These are phyloP conservation scores for Vigna trinervia DNA, from an alignment of 306 rosid species.

Conservation along the genomic window DNA sequence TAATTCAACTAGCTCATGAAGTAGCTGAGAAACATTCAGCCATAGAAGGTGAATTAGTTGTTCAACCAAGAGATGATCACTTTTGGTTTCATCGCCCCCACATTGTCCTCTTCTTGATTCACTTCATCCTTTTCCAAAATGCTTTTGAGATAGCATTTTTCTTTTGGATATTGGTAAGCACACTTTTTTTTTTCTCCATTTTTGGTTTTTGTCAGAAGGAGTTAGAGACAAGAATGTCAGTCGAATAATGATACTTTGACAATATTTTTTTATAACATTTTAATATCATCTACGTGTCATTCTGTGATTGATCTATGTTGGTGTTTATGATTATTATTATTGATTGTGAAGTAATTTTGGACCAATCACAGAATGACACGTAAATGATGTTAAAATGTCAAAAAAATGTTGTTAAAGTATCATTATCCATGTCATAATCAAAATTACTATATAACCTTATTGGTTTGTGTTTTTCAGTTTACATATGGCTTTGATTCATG, in stretches of 20 bases:
- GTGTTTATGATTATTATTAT: too few relatives aligned
- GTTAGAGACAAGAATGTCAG: neutral
- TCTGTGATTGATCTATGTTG: too few relatives aligned
- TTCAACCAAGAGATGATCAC: slow-evolving; percentile 85
- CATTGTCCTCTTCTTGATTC: slow-evolving; percentile 83
- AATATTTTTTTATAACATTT: too few relatives aligned
- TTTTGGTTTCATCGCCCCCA: slow-evolving; percentile 83
- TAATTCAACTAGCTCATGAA: slow-evolving; percentile 81
- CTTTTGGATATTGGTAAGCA: slow-evolving; percentile 86
- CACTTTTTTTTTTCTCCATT: neutral
- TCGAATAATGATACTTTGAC: too few relatives aligned
- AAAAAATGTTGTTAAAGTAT: too few relatives aligned
- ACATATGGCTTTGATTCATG: slow-evolving; percentile 79
- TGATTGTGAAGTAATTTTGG: too few relatives aligned
- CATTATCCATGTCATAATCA: neutral
- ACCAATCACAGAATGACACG: too few relatives aligned
- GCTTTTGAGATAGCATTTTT: slow-evolving; percentile 91
- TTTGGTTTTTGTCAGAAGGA: too few relatives aligned
- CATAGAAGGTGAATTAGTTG: slow-evolving; percentile 79
- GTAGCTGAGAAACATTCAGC: slow-evolving; percentile 89
- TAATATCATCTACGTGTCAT: too few relatives aligned
- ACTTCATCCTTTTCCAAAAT: slow-evolving; percentile 92
- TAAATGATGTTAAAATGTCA: too few relatives aligned
- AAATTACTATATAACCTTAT: slow-evolving; percentile 16
- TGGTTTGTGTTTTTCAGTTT: slow-evolving; percentile 49